Evolutionary conservation across 208 protist genomes (phyloP), one percentile per base, ranked within the genome.

Genomic region (Vickermania spadyakhi): DNA sequence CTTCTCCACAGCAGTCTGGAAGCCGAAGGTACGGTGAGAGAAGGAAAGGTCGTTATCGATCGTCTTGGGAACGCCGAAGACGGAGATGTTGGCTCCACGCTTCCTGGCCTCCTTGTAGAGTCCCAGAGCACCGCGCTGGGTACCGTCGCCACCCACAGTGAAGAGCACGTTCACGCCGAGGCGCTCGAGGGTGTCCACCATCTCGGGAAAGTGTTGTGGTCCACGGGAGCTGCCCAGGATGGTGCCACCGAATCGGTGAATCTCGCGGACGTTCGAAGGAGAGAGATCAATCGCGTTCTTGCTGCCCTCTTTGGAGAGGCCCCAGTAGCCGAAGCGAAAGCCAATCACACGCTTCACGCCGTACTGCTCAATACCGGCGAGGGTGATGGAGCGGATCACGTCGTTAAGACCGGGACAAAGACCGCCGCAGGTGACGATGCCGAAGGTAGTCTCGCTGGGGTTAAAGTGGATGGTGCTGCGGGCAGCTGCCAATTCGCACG

Each of bases 21-120:
- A 98, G 31, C 95, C 95, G 64, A 98, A 98, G 55, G 93, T 96
- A 60, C 86, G 78, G 69, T 97, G 87, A 18, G 94, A 89, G 69
- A 96, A 96, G 69, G 72, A 68, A 52, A 98, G 82, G 62, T 98
- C 96, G 66, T 98, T 98, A 56, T 98, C 96, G 73, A 98, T 98
- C 23, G 96, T 97, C 79, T 98, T 98, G 53, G 94, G 94, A 56
- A 98, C 79, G 56, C 96, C 96, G 60, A 96, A 85, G 42, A 97
- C 89, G 36, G 86, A 72, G 56, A 98, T 91, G 64, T 94, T 68
- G 27, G 86, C 70, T 29, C 80, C 75, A 56, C 86, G 83, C 51
- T 77, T 70, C 62, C 77, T 77, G 42, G 84, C 86, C 71, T 96
- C 88, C 54, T 96, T 70, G 64, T 74, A 77, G 58, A 98, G 72